Evolutionary conservation across 2,329 filamentous ascomycete species (phyloP), one percentile per base, ranked within the genome.

Genomic region (Fusarium armeniacum): DNA sequence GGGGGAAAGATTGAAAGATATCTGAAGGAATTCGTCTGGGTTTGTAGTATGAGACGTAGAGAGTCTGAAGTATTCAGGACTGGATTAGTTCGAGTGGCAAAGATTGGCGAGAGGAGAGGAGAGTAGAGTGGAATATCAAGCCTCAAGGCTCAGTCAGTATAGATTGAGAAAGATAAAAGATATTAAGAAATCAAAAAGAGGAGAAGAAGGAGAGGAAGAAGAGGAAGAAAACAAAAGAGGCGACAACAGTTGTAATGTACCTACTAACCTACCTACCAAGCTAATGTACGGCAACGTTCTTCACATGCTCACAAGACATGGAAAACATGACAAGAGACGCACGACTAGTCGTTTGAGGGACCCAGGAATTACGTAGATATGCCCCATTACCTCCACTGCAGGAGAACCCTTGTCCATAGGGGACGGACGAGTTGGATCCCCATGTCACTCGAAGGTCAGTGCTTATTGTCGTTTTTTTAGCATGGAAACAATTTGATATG

Each of bases 221-320:
- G 36, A 20, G 20, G 28, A 33, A 22, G 35, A 36, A 36, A 28
- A 36, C 30, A 36, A 35, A 61, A 62, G 55, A 68, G 55, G 32
- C 52, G 52, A 46, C 56, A 24, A 24, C 64, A 51, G 26, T 52
- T 51, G 24, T 26, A 40, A 28, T 28, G 49, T 36, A 49, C 10
- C n/a, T n/a, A 22, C 22, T n/a, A 22, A 26, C 10, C n/a, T n/a
- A 22, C 22, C 36, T 40, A 33, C 15, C 32, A 22, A 32, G 46
- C 55, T 53, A 53, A 46, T 46, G 41, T 36, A 41, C 24, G 49
- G 49, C 49, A 52, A 52, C 26, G 18, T 59, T 62, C 62, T 72
- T 71, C 69, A 71, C 69, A 72, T 71, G 69, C 69, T 71, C 69
- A 71, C 69, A 71, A 71, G 44, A 22, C 44, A 36, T 28, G 43